Evolutionary conservation across 2,329 filamentous ascomycete species (phyloP).

Genomic region (Pseudocercospora macadamiae): DNA sequence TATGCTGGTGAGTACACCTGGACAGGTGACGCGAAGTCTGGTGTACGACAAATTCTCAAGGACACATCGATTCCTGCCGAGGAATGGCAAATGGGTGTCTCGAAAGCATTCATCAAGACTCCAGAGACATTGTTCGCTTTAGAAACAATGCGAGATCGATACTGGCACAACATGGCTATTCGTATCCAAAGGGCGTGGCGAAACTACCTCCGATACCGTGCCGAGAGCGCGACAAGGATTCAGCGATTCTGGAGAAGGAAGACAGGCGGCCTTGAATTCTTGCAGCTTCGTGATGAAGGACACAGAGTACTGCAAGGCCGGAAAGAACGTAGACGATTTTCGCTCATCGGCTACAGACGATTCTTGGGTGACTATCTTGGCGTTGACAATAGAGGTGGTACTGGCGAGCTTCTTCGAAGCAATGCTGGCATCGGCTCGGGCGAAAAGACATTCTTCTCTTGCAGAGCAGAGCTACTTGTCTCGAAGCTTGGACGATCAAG

Average conservation of each 20-base stretch:
- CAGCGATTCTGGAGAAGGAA: conserved; percentile 96
- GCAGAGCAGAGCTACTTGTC: conserved; percentile 84
- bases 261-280: conserved; percentile 83
- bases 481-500: conserved; percentile 96
- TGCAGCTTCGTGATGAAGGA: conserved; percentile 85
- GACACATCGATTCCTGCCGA: conserved; percentile 94
- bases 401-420: conserved; percentile 77
- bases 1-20: conserved; percentile 98
- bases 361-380: conserved; percentile 96
- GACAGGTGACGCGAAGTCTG: conserved; percentile 84
- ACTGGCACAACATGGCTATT: conserved; percentile 99
- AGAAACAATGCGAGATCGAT: conserved; percentile 95
- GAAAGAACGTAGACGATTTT: conserved; percentile 90
- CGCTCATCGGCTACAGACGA: conserved; percentile 84
- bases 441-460: conserved; percentile 85
- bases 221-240: conserved; percentile 89
- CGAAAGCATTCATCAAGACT: conserved; percentile 97
- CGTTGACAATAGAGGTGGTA: conserved; percentile 76
- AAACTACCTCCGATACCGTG: conserved; percentile 89
- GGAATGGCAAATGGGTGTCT: conserved; percentile 96
- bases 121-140: conserved; percentile 95
- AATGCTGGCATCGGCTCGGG: conserved; percentile 68
- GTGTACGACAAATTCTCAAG: conserved; percentile 88
- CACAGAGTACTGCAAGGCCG: conserved; percentile 78
- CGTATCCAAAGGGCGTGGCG: conserved; percentile 97